Percentiles rank a stretch among this genome's conserved stretches.
These are phyloP conservation scores for Diaporthe ilicicola DNA, from an alignment of 2,329 filamentous ascomycete species.

Conservation along the genomic window DNA sequence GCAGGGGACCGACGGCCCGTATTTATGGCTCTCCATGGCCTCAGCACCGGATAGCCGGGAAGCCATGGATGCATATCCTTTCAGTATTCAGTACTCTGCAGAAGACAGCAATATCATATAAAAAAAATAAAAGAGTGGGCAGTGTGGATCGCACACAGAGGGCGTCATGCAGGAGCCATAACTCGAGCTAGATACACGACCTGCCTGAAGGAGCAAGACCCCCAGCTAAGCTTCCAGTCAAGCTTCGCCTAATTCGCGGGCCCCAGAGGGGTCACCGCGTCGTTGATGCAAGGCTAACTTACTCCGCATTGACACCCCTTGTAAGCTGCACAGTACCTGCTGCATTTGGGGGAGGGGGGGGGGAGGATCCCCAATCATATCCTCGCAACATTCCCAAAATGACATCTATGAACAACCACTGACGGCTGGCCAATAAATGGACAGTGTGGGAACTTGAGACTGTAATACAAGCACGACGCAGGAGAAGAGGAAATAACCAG, in stretches of 20 bases:
- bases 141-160: not conserved
- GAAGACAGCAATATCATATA: not conserved
- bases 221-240: constrained; percentile 7
- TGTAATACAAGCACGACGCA: too few species aligned
- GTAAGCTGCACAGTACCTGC: not conserved
- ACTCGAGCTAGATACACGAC: not conserved
- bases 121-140: not conserved
- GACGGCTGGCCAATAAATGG: not conserved
- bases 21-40: too few species aligned
- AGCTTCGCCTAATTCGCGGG: constrained; percentile 1
- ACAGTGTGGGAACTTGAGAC: not conserved
- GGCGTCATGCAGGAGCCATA: constrained; percentile 8
- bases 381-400: not conserved
- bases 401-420: not conserved
- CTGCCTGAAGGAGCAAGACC: constrained; percentile 11
- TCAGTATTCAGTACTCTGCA: too few species aligned
- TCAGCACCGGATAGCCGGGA: too few species aligned
- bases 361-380: not conserved
- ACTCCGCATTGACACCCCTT: not conserved
- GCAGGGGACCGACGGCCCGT: not conserved
- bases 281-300: not conserved
- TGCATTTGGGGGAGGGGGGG: not conserved
- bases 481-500: not conserved
- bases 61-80: not conserved
- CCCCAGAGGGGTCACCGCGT: not conserved